Evolutionary conservation across 176 grass and related monocot genomes (phyloP).

Genomic region (Juncus inflexus): DNA sequence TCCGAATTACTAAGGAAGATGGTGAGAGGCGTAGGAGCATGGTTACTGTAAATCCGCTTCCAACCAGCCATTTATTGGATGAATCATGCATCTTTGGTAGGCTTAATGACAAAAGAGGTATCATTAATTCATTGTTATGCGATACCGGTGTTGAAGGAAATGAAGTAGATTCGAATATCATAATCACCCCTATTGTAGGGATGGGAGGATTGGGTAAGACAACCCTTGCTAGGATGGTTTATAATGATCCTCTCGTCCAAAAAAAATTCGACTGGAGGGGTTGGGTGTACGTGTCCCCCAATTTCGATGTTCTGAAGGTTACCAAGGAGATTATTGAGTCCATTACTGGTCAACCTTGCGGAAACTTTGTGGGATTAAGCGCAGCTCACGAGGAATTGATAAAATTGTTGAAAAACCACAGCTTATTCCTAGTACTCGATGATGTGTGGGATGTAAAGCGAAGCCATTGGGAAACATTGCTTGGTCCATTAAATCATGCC

Average conservation of each 20-base stretch:
- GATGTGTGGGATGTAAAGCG: constrained; percentile 32
- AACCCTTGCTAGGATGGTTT: constrained; percentile 43
- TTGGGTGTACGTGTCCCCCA: constrained; percentile 40
- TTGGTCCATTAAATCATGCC: constrained; percentile 1
- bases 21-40: neutral
- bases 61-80: constrained; percentile 31
- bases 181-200: constrained; percentile 38
- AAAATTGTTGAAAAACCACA: neutral
- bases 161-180: neutral
- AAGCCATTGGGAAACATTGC: constrained; percentile 26
- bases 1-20: constrained; percentile 24
- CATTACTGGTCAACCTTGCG: neutral
- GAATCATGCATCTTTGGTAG: constrained; percentile 35
- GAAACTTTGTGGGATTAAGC: constrained; percentile 9
- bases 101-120: constrained; percentile 16
- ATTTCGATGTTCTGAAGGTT: constrained; percentile 36
- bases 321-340: constrained; percentile 18
- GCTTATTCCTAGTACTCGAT: constrained; percentile 39
- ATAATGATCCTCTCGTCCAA: constrained; percentile 19
- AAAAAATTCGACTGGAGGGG: constrained; percentile 16
- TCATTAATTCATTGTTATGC: constrained; percentile 15
- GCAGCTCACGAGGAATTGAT: neutral
- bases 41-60: neutral
- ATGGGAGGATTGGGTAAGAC: constrained; percentile 51
- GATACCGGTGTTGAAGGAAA: neutral